Conservation (phyloP, 108 stramenopile genomes). For the Pseudonitzschia multiseries region DNA sequence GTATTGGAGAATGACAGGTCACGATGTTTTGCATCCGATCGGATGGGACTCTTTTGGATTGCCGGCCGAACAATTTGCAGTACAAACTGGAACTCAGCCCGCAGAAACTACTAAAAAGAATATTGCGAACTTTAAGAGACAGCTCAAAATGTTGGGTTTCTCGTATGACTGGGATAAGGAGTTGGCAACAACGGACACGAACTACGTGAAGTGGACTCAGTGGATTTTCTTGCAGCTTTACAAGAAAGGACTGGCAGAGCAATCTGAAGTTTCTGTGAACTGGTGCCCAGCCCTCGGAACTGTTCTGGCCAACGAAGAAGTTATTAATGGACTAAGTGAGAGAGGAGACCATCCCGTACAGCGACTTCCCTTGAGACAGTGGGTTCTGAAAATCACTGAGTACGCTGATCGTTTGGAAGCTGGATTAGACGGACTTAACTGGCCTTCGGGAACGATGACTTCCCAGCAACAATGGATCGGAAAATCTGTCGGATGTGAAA, state of each 20-base stretch:
- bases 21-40: slow-evolving; percentile 98
- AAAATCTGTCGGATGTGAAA: slow-evolving; percentile 81
- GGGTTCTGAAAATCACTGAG: slow-evolving; percentile 96
- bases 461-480: slow-evolving; percentile 97
- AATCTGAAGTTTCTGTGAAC: slow-evolving; percentile 89
- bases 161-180: slow-evolving; percentile 98
- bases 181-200: slow-evolving; percentile 91
- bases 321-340: slow-evolving; percentile 95
- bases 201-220: slow-evolving; percentile 98
- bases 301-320: slow-evolving; percentile 98
- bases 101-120: slow-evolving; percentile 89
- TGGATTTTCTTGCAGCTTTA: slow-evolving; percentile 96
- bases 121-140: slow-evolving; percentile 95
- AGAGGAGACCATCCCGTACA: slow-evolving; percentile 93
- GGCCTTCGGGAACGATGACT: slow-evolving; percentile 92
- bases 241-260: slow-evolving; percentile 88
- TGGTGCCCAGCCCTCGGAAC: slow-evolving; percentile 98
- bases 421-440: slow-evolving; percentile 89
- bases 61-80: slow-evolving; percentile 99
- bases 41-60: slow-evolving; percentile 99
- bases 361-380: slow-evolving; percentile 91
- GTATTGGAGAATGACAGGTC: slow-evolving; percentile 94
- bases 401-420: slow-evolving; percentile 94
- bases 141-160: slow-evolving; percentile 95
- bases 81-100: slow-evolving; percentile 96